Percentiles rank a stretch among this genome's conserved stretches.
Conservation (phyloP, 1,139 yeast species). For the Saccharomyces uvarum region DNA sequence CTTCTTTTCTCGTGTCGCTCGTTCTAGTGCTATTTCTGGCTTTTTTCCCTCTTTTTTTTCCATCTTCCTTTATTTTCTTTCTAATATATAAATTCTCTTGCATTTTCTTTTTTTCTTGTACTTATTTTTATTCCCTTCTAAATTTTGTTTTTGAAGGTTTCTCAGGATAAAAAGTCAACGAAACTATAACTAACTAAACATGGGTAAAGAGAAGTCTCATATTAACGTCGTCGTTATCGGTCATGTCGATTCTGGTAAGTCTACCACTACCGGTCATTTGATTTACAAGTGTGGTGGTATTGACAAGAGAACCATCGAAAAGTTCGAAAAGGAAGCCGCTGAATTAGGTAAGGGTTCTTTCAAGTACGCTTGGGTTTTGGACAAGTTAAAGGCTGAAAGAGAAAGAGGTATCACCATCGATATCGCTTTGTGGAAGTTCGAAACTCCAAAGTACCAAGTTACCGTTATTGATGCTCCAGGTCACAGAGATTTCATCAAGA, state of each 20-base stretch:
- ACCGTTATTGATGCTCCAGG: constrained; percentile 94
- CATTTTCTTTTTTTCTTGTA: background rate
- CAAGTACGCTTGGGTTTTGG: constrained; percentile 98
- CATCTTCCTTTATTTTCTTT: background rate
- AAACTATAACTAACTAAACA: constrained; percentile 16
- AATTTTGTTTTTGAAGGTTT: constrained; percentile 1
- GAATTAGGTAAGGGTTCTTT: constrained; percentile 97
- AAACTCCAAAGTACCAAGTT: constrained; percentile 88
- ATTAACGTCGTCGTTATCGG: constrained; percentile 99
- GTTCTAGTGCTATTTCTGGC: background rate
- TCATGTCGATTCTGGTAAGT: constrained; percentile 99
- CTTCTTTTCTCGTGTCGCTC: constrained; percentile 1
- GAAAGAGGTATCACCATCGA: constrained; percentile 96
- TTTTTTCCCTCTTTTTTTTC: background rate
- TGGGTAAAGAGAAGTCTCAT: constrained; percentile 94
- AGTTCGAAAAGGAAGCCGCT: constrained; percentile 98
- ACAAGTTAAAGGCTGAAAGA: constrained; percentile 93
- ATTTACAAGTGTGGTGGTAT: constrained; percentile 92
- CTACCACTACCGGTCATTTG: constrained; percentile 98
- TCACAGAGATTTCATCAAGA: constrained; percentile 95
- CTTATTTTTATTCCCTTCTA: background rate
- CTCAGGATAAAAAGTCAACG: constrained; percentile 4
- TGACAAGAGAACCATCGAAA: constrained; percentile 97
- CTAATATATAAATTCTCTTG: constrained; percentile 1
- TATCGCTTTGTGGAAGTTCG: constrained; percentile 93